Base-by-base conservation (phyloP, 805 yeast genomes). In the Wickerhamiella spandovensis region DNA sequence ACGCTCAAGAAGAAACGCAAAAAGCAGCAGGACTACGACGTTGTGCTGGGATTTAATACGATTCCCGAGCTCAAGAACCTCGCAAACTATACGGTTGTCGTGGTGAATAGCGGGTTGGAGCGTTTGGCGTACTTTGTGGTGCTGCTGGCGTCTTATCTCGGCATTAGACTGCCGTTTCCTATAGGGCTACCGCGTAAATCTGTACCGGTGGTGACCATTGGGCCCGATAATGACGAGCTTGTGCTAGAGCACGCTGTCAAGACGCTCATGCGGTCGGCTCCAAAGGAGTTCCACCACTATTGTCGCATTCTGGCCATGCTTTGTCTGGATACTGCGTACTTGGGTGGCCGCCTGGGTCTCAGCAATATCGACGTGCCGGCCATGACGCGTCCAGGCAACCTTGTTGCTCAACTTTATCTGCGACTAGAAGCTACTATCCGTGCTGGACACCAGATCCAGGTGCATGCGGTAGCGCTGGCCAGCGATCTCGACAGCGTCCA, bases 261-360 rank as follows among this genome's bases (percentile, higher is more conserved):
- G 25, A 51, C 58, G 13, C 53, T 63, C 53, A 58, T 63, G 52
- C 54, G 61, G 22, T 52, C 61, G 22, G 54, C 56, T 8, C 64
- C 67, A 3, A 48, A 54, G 8, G 62, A 58, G 49, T 64, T 65
- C 52, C 60, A 60, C 46, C 45, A 44, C 44, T 64, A 56, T 48
- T 64, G 63, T 44, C 60, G 61, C 18, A 57, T 58, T 17, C 51
- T 64, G 43, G 63, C 65, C 3, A 65, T 65, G 68, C 60, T 65
- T 8, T 58, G 61, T 5, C 53, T 62, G 20, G 49, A 63, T 50
- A 53, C 62, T 17, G 61, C 63, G 10, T 53, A 51, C 21, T 44
- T 66, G 1, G 64, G 66, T 1, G 52, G 51, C 5, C 55, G 55
- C 20, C 53, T 58, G 10, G 67, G 66, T 5, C 47, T 65, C 6